Evolutionary conservation across 352 stramenopile genomes (phyloP).

Genomic region (Globisporangium irregulare): DNA sequence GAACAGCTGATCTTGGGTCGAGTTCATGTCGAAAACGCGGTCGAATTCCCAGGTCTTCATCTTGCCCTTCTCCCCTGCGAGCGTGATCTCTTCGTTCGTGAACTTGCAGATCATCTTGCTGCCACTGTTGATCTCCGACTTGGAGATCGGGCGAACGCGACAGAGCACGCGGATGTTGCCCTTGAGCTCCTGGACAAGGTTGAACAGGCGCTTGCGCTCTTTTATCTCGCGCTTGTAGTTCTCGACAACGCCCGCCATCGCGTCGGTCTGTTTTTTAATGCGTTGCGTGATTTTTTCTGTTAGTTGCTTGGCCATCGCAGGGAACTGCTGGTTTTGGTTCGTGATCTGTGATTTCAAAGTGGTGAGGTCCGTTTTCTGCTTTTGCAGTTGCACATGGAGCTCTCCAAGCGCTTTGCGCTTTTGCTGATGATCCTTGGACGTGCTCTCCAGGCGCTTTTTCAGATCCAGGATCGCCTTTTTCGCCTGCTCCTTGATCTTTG

Average conservation of each 20-base stretch:
- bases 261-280: constrained; percentile 68
- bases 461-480: constrained; percentile 86
- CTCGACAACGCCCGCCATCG: constrained; percentile 82
- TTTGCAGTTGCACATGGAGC: constrained; percentile 43
- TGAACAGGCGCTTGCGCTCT: constrained; percentile 91
- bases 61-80: constrained; percentile 81
- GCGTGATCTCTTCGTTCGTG: constrained; percentile 73
- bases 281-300: constrained; percentile 70
- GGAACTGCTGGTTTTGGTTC: constrained; percentile 53
- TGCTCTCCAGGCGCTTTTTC: constrained; percentile 69
- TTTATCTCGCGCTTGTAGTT: constrained; percentile 90
- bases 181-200: constrained; percentile 95
- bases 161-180: constrained; percentile 98
- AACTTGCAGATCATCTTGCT: constrained; percentile 86
- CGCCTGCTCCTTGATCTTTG: constrained; percentile 85
- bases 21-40: constrained; percentile 77
- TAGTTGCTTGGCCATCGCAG: constrained; percentile 60
- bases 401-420: constrained; percentile 43
- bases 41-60: constrained; percentile 87
- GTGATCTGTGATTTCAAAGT: constrained; percentile 54
- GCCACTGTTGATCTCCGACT: constrained; percentile 59
- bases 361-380: constrained; percentile 51
- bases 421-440: constrained; percentile 53
- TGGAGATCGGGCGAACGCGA: constrained; percentile 92
- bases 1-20: constrained; percentile 79